phyloP scores from a whole-genome alignment of 768 basidiomycete species.

The Dacryopinax spathularia region DNA sequence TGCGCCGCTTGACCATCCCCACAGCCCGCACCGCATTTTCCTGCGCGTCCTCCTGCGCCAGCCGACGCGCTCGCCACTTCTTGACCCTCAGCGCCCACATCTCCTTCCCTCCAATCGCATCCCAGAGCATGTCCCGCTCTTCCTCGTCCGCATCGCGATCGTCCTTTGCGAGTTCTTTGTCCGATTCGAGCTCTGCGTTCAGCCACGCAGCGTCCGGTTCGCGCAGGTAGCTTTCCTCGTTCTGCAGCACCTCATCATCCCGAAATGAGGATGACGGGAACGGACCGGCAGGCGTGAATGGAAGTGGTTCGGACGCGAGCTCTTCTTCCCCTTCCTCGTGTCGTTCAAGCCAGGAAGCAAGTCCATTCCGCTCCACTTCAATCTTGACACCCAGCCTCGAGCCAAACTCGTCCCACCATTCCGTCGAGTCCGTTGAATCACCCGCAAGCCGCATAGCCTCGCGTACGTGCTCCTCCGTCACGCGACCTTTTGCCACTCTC shows the following conservation, averaged over 20 bases:
- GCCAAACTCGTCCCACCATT: not conserved
- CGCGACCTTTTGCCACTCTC: not conserved
- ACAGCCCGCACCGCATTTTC: not conserved
- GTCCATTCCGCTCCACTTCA: not conserved
- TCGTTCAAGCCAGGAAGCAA: too few relatives aligned
- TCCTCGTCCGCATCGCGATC: too few relatives aligned
- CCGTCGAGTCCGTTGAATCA: not conserved
- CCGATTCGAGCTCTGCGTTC: too few relatives aligned
- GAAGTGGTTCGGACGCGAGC: conserved; percentile 9
- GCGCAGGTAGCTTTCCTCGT: not conserved
- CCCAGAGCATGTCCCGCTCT: too few relatives aligned
- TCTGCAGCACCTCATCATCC: conserved; percentile 1
- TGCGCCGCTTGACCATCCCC: not conserved
- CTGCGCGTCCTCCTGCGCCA: too few relatives aligned
- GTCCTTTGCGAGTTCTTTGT: too few relatives aligned
- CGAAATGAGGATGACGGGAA: conserved; percentile 7
- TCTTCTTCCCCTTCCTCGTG: too few relatives aligned
- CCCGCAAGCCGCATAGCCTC: not conserved
- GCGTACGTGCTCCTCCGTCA: not conserved
- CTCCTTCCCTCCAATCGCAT: too few relatives aligned
- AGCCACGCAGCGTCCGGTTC: not conserved
- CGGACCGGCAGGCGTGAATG: conserved; percentile 5
- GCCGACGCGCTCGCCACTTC: too few relatives aligned
- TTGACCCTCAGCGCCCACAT: too few relatives aligned
- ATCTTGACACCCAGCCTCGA: not conserved